Conservation (phyloP, 306 rosid species). For the Vigna angularis region DNA sequence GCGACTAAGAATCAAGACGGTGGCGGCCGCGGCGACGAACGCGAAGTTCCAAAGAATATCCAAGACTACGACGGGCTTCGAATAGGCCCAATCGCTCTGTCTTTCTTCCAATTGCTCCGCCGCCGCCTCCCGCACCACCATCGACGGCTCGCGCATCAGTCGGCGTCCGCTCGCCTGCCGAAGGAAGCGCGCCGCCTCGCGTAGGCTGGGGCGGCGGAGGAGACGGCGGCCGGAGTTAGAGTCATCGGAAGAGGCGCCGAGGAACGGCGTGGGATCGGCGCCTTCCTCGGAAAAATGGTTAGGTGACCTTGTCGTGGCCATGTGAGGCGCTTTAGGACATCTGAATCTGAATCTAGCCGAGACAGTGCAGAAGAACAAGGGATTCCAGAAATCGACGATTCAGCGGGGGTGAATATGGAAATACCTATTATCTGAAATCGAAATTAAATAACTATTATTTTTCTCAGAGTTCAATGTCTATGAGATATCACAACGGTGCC, state of each 20-base stretch:
- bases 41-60: constrained; percentile 90
- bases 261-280: constrained; percentile 75
- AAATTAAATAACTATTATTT: background rate
- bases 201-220: constrained; percentile 76
- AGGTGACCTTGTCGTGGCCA: constrained; percentile 73
- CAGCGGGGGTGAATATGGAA: background rate
- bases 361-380: background rate
- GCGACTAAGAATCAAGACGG: constrained; percentile 64
- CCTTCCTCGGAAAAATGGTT: constrained; percentile 65
- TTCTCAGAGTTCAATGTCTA: background rate
- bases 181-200: constrained; percentile 88
- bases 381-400: background rate
- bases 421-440: background rate
- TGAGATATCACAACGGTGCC: background rate
- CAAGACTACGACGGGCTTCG: constrained; percentile 87
- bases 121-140: constrained; percentile 89
- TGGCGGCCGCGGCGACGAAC: constrained; percentile 66
- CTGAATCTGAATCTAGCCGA: constrained; percentile 4
- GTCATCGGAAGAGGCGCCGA: constrained; percentile 65
- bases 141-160: constrained; percentile 93
- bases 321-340: constrained; percentile 47
- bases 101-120: constrained; percentile 96
- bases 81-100: constrained; percentile 99
- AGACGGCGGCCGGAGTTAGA: constrained; percentile 61
- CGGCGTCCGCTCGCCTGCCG: constrained; percentile 88